Base-by-base conservation (phyloP, 768 basidiomycete species). In the Kwoniella botswanensis region DNA sequence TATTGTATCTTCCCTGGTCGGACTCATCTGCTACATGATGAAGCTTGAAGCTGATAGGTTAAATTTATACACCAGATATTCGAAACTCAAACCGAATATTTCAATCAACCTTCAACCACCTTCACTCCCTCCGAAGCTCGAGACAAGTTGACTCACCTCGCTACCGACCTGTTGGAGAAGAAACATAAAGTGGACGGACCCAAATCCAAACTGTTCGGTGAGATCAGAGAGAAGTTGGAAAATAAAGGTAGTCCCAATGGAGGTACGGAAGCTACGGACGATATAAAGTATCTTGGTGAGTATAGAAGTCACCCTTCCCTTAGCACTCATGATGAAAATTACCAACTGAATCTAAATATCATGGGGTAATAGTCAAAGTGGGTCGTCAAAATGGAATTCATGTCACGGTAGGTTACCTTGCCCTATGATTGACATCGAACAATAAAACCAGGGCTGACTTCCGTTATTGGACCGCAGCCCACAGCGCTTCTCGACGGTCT, bases 341-440 rank as follows among this genome's bases (percentile, higher is more conserved):
- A 35, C 13, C 22, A 53, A 46, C 50, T 50, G 63, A 63, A 21
- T 29, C 18, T 10, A 10, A 24, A 15, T 12, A 18, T 50, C 58
- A 35, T 17, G 22, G 17, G 35, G 70, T 4, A 5, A 41, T 76
- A 94, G 93, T 97, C 86, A 97, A 95, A 84, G 90, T 91, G 82
- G 89, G 91, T 17, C 87, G 95, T 72, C 94, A 97, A 85, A 97
- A 98, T 71, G 87, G 92, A 2, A 89, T 97, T 52, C 95, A 98
- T 74, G 93, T 96, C 58, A 94, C 93, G 1, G 93, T 94, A 4
- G 91, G 93, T 50, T 15, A 50, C 46, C 46, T 50, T 50, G 18
- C 44, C 15, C 61, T 13, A 44, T 21, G 9, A 52, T 21, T 52
- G 50, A 52, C 84, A 92, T 2, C n/a, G 15, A 43, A 21, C 18